These are phyloP conservation scores for Morella rubra DNA, from an alignment of 306 rosid species.

Conservation along the genomic window DNA sequence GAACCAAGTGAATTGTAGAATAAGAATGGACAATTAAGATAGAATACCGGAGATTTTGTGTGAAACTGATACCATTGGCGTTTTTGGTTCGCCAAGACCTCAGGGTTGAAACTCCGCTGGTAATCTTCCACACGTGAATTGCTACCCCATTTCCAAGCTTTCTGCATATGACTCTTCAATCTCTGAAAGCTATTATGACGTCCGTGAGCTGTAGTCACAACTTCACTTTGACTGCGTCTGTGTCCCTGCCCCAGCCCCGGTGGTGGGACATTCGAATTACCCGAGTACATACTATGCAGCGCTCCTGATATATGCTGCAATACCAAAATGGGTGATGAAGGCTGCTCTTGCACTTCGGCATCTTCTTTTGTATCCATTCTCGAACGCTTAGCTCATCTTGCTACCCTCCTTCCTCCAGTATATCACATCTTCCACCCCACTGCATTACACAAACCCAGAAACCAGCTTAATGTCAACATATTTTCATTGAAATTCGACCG, in stretches of 20 bases:
- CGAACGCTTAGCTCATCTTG: conserved; percentile 44
- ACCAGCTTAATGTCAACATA: conserved; percentile 25
- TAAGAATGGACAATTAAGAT: conserved; percentile 3
- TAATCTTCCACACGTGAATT: conserved; percentile 39
- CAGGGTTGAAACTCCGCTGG: conserved; percentile 58
- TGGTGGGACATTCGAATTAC: conserved; percentile 36
- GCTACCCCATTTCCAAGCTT: conserved; percentile 70
- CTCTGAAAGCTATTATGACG: conserved; percentile 63
- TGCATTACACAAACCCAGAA: conserved; percentile 15
- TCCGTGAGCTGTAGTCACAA: conserved; percentile 30
- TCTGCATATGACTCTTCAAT: conserved; percentile 63
- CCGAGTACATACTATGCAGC: conserved; percentile 41
- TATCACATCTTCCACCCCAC: conserved; percentile 21
- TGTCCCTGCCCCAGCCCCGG: conserved; percentile 47
- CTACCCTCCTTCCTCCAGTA: conserved; percentile 31
- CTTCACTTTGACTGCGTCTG: conserved; percentile 68
- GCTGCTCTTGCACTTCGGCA: conserved; percentile 40
- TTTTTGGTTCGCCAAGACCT: conserved; percentile 88
- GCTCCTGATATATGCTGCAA: conserved; percentile 73
- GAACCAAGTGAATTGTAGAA: conserved; percentile 22
- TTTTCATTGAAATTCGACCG: conserved; percentile 32
- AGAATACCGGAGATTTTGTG: conserved; percentile 73
- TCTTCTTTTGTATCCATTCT: conserved; percentile 62
- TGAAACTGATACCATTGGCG: conserved; percentile 96
- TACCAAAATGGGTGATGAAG: conserved; percentile 44